Percentiles rank a stretch among this genome's conserved stretches.
Evolutionary conservation across 805 yeast species (phyloP).

Genomic region (Tetrapisispora taiwanensis): DNA sequence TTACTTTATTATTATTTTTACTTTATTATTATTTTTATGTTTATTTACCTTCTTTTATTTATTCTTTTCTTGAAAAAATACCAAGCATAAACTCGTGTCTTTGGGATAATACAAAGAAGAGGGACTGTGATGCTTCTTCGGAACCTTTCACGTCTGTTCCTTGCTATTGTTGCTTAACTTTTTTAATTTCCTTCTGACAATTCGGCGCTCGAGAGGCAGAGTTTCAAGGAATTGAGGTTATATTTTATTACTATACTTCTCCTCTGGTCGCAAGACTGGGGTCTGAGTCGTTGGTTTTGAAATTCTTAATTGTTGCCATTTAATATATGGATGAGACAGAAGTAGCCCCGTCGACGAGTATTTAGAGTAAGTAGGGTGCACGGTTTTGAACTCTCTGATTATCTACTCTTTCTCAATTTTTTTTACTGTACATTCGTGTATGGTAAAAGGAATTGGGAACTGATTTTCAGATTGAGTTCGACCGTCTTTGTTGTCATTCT

Average conservation of each 20-base stretch:
- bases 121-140: conserved; percentile 18
- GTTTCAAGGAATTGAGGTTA: conserved; percentile 25
- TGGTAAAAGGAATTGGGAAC: background rate
- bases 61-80: background rate
- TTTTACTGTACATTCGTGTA: background rate
- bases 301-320: conserved; percentile 44
- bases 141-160: conserved; percentile 15
- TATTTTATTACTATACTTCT: conserved; percentile 17
- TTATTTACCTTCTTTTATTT: background rate
- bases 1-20: background rate
- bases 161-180: conserved; percentile 29
- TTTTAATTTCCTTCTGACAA: conserved; percentile 32
- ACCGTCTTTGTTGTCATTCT: conserved; percentile 42
- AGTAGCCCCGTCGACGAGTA: conserved; percentile 96
- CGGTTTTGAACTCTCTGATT: conserved; percentile 29
- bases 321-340: conserved; percentile 48
- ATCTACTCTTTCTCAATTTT: background rate
- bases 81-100: conserved; percentile 24
- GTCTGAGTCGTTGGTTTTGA: conserved; percentile 20
- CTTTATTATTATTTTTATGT: background rate
- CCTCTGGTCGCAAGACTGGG: conserved; percentile 27
- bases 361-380: conserved; percentile 55
- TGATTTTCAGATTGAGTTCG: conserved; percentile 46
- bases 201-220: conserved; percentile 69
- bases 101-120: conserved; percentile 13